Conservation (phyloP, 495 filamentous ascomycete species). For the Xylaria flabelliformis region DNA sequence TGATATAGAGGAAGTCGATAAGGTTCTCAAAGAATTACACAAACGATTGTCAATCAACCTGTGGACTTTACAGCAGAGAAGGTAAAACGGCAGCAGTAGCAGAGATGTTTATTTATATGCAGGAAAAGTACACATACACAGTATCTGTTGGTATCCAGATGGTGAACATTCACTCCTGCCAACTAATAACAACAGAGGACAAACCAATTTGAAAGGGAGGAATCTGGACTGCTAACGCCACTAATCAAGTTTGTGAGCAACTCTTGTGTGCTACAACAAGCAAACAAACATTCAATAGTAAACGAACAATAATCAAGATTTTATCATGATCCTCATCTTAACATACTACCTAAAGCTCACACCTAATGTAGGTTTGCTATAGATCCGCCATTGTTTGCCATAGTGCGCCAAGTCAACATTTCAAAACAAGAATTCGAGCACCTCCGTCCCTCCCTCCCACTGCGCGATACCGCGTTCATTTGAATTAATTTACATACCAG, state of each 20-base stretch:
- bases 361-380: neutral
- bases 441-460: neutral
- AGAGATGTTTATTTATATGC: neutral
- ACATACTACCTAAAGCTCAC: neutral
- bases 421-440: neutral
- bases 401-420: neutral
- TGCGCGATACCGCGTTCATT: neutral
- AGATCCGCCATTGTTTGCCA: neutral
- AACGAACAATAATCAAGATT: slow-evolving; percentile 2
- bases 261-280: neutral
- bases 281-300: neutral
- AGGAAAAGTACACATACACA: neutral
- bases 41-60: neutral
- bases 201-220: no score
- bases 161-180: no score
- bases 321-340: slow-evolving; percentile 12
- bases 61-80: neutral
- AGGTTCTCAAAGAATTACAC: neutral
- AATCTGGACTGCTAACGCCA: no score
- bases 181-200: no score
- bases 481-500: slow-evolving; percentile 3
- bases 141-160: neutral
- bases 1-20: slow-evolving; percentile 38
- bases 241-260: no score
- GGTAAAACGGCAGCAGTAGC: neutral